Base-by-base conservation (phyloP, 768 basidiomycete species). In the Vishniacozyma victoriae region DNA sequence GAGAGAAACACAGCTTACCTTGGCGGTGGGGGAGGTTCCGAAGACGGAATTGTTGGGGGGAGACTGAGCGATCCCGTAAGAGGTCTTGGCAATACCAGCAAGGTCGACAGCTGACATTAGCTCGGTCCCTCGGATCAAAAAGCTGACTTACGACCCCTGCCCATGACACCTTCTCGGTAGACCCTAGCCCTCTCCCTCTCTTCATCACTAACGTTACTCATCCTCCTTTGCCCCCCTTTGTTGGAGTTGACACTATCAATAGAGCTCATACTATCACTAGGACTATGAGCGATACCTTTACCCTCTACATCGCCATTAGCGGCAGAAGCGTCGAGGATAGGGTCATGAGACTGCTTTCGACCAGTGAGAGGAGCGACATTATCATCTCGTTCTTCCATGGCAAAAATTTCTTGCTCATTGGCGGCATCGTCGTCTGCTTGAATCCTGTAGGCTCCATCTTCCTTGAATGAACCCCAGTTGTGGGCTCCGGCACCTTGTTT, bases 1-100 rank as follows among this genome's bases (percentile, higher is more conserved):
- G 20, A 5, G 35, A n/a, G 7, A 37, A 19, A 15, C 5, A 37
- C n/a, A 5, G n/a, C 35, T 7, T 9, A 33, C n/a, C n/a, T n/a
- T n/a, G n/a, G n/a, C n/a, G 48, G 62, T 60, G 37, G 63, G 64
- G 51, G 67, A 61, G 41, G 73, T 64, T 36, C 62, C 48, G 31
- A 67, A 41, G 25, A 62, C 47, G 35, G 44, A 40, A 22, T 65
- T 60, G 47, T 55, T 46, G 76, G 83, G 54, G 79, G 83, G 51
- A 71, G 74, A 54, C 79, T 81, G 66, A 27, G 69, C 59, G 35
- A 74, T 66, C n/a, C 72, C 88, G 51, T 77, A 78, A 7, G 87
- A 89, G 47, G 86, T 86, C 59, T 86, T 82, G 13, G 89, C 89
- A 61, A 92, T 91, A 46, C 83, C 76, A 26, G 79, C 77, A 50